Evolutionary conservation across 179 eudicot species (phyloP).

Genomic region (Vitellaria paradoxa): DNA sequence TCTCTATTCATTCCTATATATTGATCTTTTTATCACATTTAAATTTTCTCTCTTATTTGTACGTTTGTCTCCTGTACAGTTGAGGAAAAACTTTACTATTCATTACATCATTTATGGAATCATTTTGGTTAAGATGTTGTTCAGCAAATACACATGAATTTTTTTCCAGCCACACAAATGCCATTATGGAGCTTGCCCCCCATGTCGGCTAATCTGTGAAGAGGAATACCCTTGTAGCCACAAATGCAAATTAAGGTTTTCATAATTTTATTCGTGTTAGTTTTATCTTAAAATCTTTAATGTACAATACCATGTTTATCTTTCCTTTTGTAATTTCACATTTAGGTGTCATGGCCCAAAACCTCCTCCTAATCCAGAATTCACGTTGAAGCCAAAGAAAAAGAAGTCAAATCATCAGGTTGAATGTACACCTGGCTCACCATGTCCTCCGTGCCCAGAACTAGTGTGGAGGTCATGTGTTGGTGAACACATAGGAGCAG

Average conservation of each 20-base stretch:
- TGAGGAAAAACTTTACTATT: neutral
- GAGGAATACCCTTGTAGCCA: constrained; percentile 88
- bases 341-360: constrained; percentile 93
- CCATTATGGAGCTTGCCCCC: constrained; percentile 97
- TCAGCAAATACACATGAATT: neutral
- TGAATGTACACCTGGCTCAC: constrained; percentile 71
- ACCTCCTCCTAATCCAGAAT: constrained; percentile 86
- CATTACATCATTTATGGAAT: neutral
- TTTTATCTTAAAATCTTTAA: neutral
- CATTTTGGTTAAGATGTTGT: neutral
- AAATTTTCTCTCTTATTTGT: neutral
- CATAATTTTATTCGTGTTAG: constrained; percentile 6
- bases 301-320: neutral
- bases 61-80: neutral
- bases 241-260: constrained; percentile 75
- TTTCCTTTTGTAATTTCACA: neutral
- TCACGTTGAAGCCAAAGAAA: constrained; percentile 85
- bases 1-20: neutral
- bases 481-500: constrained; percentile 89
- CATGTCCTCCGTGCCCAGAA: constrained; percentile 95
- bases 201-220: constrained; percentile 77
- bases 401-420: constrained; percentile 51
- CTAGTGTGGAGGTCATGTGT: constrained; percentile 90
- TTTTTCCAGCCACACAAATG: constrained; percentile 89
- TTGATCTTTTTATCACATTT: neutral